Evolutionary conservation across 1,284 basidiomycete genomes (phyloP), one percentile per base, ranked within the genome.

Genomic region (Porphyrellus sp.): DNA sequence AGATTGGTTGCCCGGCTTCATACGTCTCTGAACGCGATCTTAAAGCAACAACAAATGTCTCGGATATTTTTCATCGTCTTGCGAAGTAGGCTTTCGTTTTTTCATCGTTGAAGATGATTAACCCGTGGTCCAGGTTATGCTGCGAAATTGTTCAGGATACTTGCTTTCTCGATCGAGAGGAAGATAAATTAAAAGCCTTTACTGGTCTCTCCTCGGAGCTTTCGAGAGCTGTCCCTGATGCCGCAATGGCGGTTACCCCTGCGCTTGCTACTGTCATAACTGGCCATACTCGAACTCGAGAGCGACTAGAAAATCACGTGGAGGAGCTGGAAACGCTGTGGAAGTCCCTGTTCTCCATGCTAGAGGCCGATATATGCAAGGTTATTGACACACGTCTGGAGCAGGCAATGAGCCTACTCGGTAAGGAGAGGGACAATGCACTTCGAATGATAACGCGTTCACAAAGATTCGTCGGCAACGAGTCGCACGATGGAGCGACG

Each of bases 151-250:
- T 75, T 45, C 72, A 74, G 60, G 70, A 77, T 52, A 68, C 69
- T 16, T 74, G 72, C 46, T 65, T 67, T 33, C 67, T 74, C 34
- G 72, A 73, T 33, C 70, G 65, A 49, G 76, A 77, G 54, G 75
- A 74, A 51, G 69, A 70, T 40, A 71, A 64, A 49, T 33, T 71
- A 25, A 69, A 74, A 53, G 74, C 74, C 5, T 80, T 76, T 53
- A 77, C 71, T 5, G 72, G 75, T 37, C 70, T 82, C 41, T 77
- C 77, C 11, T 64, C 72, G 18, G 72, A 76, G 13, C 68, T 82
- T 25, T 72, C 76, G 16, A 73, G 70, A 52, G 70, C 76, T 20
- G 75, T 77, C 21, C 61, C 70, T 7, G 65, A 71, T 4, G 72
- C 73, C 18, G 70, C 74, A 20, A 64, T 66, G 48, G 67, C 72